Percentiles rank a stretch among this genome's conserved stretches.
phyloP scores from a whole-genome alignment of 73 alveolate genomes.

The Uronychia setigera region DNA sequence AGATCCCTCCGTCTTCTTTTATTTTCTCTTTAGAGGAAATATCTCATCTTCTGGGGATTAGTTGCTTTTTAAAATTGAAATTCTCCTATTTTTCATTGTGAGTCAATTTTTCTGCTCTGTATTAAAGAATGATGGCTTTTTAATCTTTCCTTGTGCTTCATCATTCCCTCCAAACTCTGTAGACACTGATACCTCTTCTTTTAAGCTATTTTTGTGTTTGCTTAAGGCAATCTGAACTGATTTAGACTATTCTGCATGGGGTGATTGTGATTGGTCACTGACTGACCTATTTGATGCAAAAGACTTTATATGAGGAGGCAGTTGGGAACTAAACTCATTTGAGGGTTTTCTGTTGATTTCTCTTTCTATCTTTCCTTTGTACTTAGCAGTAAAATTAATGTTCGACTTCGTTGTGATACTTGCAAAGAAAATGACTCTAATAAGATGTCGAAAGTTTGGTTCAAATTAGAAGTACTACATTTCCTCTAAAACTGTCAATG shows the following conservation, averaged over 20 bases:
- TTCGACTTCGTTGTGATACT: background rate
- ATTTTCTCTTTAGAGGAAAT: background rate
- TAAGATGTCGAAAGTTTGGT: background rate
- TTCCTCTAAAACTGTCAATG: constrained; percentile 75
- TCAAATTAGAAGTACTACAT: constrained; percentile 14
- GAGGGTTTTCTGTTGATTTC: background rate
- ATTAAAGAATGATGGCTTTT: background rate
- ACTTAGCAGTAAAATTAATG: background rate
- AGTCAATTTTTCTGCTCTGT: background rate
- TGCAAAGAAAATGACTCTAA: background rate
- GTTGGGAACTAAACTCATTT: background rate
- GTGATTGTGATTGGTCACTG: background rate
- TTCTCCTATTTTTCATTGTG: background rate
- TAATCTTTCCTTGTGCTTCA: no score
- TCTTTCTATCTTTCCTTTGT: background rate
- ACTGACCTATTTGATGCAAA: background rate
- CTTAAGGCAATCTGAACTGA: background rate
- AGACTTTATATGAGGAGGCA: background rate
- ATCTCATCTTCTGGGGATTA: background rate
- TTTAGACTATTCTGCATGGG: background rate
- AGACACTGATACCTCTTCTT: no score
- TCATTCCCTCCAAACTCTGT: no score
- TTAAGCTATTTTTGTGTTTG: background rate
- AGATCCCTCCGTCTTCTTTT: background rate
- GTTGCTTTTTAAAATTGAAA: background rate